Conservation (phyloP, 2,329 filamentous ascomycete species). For the Monilinia fructigena region DNA sequence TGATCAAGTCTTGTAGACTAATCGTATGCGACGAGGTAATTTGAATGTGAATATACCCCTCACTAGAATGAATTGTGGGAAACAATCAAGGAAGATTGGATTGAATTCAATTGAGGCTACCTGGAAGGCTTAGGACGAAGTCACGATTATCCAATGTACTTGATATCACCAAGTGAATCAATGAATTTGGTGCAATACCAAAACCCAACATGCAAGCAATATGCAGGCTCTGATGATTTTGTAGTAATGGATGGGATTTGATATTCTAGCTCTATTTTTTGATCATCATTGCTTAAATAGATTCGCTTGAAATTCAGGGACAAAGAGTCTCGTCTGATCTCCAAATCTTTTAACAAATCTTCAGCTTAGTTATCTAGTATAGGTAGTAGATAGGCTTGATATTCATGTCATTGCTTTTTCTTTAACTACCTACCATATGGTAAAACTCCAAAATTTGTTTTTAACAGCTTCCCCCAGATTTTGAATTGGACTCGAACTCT, state of each 20-base stretch:
- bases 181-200: neutral
- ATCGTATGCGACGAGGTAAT: neutral
- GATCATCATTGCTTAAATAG: neutral
- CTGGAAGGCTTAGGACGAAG: neutral
- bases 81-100: neutral
- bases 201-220: too few relatives aligned
- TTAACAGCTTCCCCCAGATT: neutral
- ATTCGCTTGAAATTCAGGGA: neutral
- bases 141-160: neutral
- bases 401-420: neutral
- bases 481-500: neutral
- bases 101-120: too few relatives aligned
- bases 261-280: neutral
- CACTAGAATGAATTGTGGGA: neutral
- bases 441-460: neutral
- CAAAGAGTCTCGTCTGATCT: neutral
- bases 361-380: neutral
- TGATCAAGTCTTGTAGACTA: slow-evolving; percentile 7
- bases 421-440: neutral
- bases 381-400: too few relatives aligned
- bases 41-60: slow-evolving; percentile 9
- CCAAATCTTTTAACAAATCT: neutral
- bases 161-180: neutral
- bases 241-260: neutral
- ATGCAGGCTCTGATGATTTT: neutral